Evolutionary conservation across 495 filamentous ascomycete species (phyloP).

Genomic region (Xylaria palmicola): DNA sequence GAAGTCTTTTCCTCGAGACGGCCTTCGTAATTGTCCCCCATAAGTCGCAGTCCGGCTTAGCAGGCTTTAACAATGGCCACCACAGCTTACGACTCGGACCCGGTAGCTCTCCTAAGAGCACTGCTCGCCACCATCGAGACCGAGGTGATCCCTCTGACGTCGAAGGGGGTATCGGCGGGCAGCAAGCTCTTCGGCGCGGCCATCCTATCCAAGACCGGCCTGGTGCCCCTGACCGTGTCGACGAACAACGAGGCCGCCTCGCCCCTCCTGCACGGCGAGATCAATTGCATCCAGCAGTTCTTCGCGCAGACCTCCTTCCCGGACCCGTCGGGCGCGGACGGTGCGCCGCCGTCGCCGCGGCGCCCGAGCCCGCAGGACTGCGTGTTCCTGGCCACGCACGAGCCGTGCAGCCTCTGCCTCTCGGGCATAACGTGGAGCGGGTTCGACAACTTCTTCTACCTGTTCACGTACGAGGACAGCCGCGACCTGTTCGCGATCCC

Average conservation of each 20-base stretch:
- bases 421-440: conserved; percentile 45
- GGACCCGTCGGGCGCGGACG: not conserved
- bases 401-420: conserved; percentile 43
- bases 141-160: conserved; percentile 35
- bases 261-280: conserved; percentile 42
- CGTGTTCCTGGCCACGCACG: conserved; percentile 45
- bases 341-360: not conserved
- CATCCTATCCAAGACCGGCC: conserved; percentile 29
- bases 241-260: conserved; percentile 42
- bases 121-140: conserved; percentile 34
- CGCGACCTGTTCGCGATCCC: conserved; percentile 41
- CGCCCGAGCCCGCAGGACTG: conserved; percentile 28
- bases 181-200: conserved; percentile 44
- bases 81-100: not conserved
- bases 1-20: not conserved
- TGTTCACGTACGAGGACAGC: conserved; percentile 46
- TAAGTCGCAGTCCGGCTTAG: not conserved
- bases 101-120: conserved; percentile 26
- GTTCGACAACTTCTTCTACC: conserved; percentile 44
- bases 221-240: conserved; percentile 30
- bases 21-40: not conserved
- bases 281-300: conserved; percentile 47
- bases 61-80: not conserved
- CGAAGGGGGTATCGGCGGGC: conserved; percentile 35
- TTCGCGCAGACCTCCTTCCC: conserved; percentile 23